Evolutionary conservation across 2,329 filamentous ascomycete genomes (phyloP).

Genomic region (Penicillium brasilianum): DNA sequence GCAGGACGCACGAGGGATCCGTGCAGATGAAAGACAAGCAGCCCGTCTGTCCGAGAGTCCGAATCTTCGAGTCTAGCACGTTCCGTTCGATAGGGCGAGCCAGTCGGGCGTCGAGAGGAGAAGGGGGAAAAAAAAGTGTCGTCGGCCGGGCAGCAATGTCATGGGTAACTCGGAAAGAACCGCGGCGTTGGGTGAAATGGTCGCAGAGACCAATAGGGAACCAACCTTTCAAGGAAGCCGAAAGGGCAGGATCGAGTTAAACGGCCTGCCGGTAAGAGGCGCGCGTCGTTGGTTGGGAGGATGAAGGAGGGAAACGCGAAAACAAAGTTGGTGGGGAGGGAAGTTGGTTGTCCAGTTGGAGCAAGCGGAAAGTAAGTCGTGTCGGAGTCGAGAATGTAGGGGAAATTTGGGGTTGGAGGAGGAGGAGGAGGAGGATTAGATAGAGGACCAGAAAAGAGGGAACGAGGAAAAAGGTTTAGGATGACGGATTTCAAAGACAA

Average conservation of each 20-base stretch:
- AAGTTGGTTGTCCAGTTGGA: slow-evolving; percentile 8
- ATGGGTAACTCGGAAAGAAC: slow-evolving; percentile 7
- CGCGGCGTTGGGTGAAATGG: neutral
- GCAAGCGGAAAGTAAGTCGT: slow-evolving; percentile 6
- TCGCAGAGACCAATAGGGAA: neutral
- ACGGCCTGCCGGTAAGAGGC: neutral
- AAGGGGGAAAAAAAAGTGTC: neutral
- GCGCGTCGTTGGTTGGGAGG: neutral
- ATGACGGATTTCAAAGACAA: slow-evolving; percentile 10
- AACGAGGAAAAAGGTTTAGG: slow-evolving; percentile 8
- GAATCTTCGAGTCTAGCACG: neutral
- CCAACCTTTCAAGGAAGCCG: slow-evolving; percentile 12
- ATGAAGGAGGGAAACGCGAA: slow-evolving; percentile 1
- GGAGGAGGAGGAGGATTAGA: neutral
- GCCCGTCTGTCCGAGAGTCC: neutral
- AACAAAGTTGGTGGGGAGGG: slow-evolving; percentile 10
- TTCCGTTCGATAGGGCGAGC: neutral
- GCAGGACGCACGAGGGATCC: slow-evolving; percentile 2
- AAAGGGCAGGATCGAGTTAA: neutral
- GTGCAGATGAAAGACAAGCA: neutral
- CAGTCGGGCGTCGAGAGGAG: slow-evolving; percentile 1
- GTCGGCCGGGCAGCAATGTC: slow-evolving; percentile 13
- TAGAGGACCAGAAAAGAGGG: too few species aligned
- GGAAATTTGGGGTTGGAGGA: too few species aligned
- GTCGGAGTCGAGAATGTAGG: slow-evolving; percentile 8